Evolutionary conservation across 2,329 filamentous ascomycete species (phyloP), one percentile per base, ranked within the genome.

Genomic region (Fusarium concolor): DNA sequence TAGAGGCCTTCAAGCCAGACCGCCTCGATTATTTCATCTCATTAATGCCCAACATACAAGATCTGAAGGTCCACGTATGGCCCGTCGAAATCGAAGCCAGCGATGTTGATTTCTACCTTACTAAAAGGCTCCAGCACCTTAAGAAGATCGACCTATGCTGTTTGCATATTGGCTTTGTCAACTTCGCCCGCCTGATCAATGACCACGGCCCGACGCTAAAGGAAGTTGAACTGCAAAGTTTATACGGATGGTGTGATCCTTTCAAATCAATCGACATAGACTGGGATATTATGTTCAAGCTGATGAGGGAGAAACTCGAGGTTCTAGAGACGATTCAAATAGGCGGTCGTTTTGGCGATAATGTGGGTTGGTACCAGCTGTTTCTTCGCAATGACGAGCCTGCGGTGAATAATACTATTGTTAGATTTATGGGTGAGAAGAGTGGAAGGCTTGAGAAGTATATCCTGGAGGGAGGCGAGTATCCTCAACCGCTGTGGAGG

Each of bases 21-120:
- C 59, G 57, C 6, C 55, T 73, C 11, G 65, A 67, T 28, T 58
- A 52, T 20, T 72, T 73, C 18, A 56, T 73, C 31, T 69, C 61
- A 8, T 38, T 65, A 11, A 66, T 73, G 67, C 62, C 66, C 15
- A 66, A 62, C n/a, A 47, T 73, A n/a, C 51, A 39, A 33, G 60
- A 67, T 6, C 59, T 73, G 17, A 47, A 49, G n/a, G 24, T 73
- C 5, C 46, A 62, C 18, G 44, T 35, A 18, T 49, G 43, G 20
- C 42, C 47, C 7, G 22, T 35, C 11, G 35, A 53, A 18, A 20
- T 57, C 6, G 59, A 50, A 11, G 64, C 67, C 6, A 6, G 20
- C 3, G 67, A 67, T 12, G n/a, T 50, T 4, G 67, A 58, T 15
- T 72, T 73, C 28, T 62, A 63, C 15, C 62, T 62, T 15, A 71